Evolutionary conservation across 202 grass and related monocot genomes (phyloP).

Genomic region (Carex sylvatica): DNA sequence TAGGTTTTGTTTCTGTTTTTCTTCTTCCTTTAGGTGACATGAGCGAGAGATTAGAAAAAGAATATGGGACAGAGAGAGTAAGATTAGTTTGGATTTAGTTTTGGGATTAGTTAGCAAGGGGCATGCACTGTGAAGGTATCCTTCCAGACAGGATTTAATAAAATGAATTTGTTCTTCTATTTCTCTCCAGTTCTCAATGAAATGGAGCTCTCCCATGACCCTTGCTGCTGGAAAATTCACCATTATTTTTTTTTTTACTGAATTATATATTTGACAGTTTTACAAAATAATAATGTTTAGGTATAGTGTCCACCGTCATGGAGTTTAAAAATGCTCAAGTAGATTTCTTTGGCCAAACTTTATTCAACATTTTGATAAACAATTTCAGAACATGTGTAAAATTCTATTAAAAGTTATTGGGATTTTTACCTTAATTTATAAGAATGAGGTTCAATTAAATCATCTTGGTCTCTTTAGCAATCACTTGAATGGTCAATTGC

Average conservation of each 20-base stretch:
- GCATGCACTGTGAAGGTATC: background rate
- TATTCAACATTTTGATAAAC: background rate
- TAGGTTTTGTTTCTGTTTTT: background rate
- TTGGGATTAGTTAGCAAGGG: slow-evolving; percentile 22
- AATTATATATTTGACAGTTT: background rate
- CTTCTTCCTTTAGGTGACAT: slow-evolving; percentile 29
- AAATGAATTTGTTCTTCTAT: slow-evolving; percentile 13
- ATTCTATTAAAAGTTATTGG: background rate
- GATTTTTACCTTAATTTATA: background rate
- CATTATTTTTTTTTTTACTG: background rate
- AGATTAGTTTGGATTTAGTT: slow-evolving; percentile 32
- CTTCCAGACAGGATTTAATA: slow-evolving; percentile 23
- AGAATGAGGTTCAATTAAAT: background rate
- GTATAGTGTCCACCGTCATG: background rate
- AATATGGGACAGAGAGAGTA: background rate
- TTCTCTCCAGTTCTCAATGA: background rate
- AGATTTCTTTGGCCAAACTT: background rate
- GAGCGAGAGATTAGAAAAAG: slow-evolving; percentile 18
- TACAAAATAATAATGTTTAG: background rate
- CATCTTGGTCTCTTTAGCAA: background rate
- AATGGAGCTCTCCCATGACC: background rate
- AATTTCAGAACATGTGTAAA: background rate
- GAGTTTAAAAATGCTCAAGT: background rate
- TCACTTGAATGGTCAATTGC: background rate
- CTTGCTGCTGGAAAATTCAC: background rate